Evolutionary conservation across 345 rosid genomes (phyloP), one percentile per base, ranked within the genome.

Genomic region (Citropsis articulata): DNA sequence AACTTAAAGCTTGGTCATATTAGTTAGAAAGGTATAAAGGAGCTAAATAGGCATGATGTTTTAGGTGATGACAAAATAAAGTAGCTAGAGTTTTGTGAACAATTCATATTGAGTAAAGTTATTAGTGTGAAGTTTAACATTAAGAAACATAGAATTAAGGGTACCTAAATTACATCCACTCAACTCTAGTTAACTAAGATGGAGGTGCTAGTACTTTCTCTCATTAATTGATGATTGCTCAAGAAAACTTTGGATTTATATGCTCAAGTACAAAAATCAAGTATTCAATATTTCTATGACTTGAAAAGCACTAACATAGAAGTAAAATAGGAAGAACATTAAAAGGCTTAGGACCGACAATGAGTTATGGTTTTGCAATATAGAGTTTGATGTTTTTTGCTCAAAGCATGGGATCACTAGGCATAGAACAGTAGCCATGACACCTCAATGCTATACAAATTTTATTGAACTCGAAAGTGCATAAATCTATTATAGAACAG

Each of bases 101-200:
- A 57, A 18, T 8, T 2, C 14, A 42, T 57, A 18, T 57, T 57
- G 7, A 5, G 62, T 10, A 57, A 57, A 42, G 48, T 13, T 42
- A 42, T 1, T 42, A 42, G 4, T 0, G 4, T 42, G 48, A 42
- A 42, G 3, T 42, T 10, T 42, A 0, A 42, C 2, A 42, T 3
- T 0, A 10, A 4, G 2, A 0, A 42, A 2, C 48, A 42, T 7
- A 10, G 14, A 42, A 42, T 2, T 42, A 42, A 10, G 1, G 4
- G 4, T 10, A 2, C 48, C 1, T 40, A 7, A 9, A 40, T 40
- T 40, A 40, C 88, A n/a, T 53, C 81, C 30, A 84, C 88, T 16
- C 45, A 9, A 42, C 48, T 42, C 14, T 1, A 42, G 14, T 42
- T 42, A 42, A 42, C 48, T 42, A 9, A 42, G 14, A 42, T 42